phyloP scores from a whole-genome alignment of 2,329 filamentous ascomycete genomes.

The Chalaropsis thielavioides region DNA sequence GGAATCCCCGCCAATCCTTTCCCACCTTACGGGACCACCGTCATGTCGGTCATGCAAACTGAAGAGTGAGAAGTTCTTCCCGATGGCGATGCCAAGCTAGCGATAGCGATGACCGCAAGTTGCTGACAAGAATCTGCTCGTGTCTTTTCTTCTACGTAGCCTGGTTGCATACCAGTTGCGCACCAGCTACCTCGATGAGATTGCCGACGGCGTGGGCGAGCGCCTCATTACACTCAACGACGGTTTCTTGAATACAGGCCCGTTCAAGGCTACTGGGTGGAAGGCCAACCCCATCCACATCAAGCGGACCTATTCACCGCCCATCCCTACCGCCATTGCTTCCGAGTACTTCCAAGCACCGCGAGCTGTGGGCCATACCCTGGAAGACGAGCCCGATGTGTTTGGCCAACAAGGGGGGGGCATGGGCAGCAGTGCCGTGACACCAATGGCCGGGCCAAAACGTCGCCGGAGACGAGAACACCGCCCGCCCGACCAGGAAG shows the following conservation, averaged over 20 bases:
- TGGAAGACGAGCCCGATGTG: conserved; percentile 59
- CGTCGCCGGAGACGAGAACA: conserved; percentile 52
- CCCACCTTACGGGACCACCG: conserved; percentile 19
- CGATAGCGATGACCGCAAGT: background rate
- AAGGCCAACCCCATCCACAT: conserved; percentile 56
- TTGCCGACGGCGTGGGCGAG: conserved; percentile 73
- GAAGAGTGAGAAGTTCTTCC: conserved; percentile 15
- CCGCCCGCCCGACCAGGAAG: conserved; percentile 54
- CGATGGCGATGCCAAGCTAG: background rate
- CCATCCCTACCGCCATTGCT: conserved; percentile 68
- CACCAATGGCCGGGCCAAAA: conserved; percentile 51
- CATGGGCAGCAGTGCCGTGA: conserved; percentile 52
- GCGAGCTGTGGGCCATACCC: conserved; percentile 45
- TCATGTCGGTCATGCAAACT: conserved; percentile 17
- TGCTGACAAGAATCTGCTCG: background rate
- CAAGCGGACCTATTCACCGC: conserved; percentile 73
- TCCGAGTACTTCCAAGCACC: conserved; percentile 72
- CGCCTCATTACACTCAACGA: conserved; percentile 71
- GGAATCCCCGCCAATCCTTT: too few relatives aligned
- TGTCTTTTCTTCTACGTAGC: conserved; percentile 28
- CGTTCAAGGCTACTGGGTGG: conserved; percentile 76
- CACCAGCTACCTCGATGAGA: conserved; percentile 62
- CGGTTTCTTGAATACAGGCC: conserved; percentile 60
- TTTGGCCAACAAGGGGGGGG: conserved; percentile 57
- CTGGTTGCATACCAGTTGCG: conserved; percentile 73